Conservation (phyloP, 176 grass and related monocot genomes). For the Alloteropsis semialata region DNA sequence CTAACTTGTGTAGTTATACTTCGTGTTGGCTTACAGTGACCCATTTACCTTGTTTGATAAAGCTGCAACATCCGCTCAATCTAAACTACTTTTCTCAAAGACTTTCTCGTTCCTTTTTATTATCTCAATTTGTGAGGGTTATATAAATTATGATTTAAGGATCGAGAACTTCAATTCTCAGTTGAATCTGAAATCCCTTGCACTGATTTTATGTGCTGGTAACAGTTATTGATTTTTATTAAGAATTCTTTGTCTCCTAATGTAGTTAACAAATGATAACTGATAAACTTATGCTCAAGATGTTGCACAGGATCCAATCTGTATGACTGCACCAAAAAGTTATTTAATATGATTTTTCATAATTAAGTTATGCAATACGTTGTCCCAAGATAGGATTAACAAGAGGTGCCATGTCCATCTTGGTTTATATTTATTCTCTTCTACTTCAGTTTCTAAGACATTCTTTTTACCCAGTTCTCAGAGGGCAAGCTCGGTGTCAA, state of each 20-base stretch:
- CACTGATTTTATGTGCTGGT: background rate
- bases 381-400: background rate
- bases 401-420: background rate
- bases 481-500: conserved; percentile 88
- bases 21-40: background rate
- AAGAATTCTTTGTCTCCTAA: background rate
- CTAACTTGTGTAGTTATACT: background rate
- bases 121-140: background rate
- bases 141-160: background rate
- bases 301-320: background rate
- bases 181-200: background rate
- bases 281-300: background rate
- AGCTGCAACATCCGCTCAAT: background rate
- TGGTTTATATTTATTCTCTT: background rate
- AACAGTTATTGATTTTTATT: background rate
- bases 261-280: background rate
- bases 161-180: background rate
- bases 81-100: background rate
- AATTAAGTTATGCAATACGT: background rate
- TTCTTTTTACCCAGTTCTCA: conserved; percentile 66
- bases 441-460: background rate
- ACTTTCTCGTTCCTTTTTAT: background rate
- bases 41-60: background rate
- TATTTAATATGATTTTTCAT: background rate
- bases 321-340: background rate